Evolutionary conservation across 352 stramenopile species (phyloP).

Genomic region (Blastocystis hominis): DNA sequence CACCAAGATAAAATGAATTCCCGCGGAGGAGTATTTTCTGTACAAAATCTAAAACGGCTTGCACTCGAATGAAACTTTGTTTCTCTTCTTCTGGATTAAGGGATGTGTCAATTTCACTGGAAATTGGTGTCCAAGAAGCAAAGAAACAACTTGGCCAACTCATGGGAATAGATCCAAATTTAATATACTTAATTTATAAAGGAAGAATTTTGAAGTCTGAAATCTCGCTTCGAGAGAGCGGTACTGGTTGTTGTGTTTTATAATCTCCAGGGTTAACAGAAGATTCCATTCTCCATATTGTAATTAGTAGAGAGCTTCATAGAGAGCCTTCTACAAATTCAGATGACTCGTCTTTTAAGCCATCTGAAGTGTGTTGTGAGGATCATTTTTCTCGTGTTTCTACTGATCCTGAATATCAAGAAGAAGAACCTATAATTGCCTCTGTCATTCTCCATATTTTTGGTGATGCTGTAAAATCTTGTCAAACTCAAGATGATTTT

Average conservation of each 20-base stretch:
- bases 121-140: neutral
- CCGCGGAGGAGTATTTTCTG: slow-evolving; percentile 21
- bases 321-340: neutral
- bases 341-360: neutral
- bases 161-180: neutral
- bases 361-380: neutral
- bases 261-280: neutral
- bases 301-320: neutral
- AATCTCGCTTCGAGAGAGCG: neutral
- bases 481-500: neutral
- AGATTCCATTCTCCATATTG: slow-evolving; percentile 29
- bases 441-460: slow-evolving; percentile 43
- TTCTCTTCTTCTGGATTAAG: neutral
- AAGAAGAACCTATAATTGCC: slow-evolving; percentile 5
- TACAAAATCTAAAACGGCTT: slow-evolving; percentile 18
- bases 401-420: neutral
- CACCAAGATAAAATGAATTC: neutral
- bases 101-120: neutral
- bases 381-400: neutral
- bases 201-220: neutral
- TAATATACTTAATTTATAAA: neutral
- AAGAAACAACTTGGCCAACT: neutral
- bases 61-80: slow-evolving; percentile 11
- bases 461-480: neutral
- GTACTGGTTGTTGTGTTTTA: neutral